Evolutionary conservation across 148 eudicot genomes (phyloP).

Genomic region (Limonium bicolor): DNA sequence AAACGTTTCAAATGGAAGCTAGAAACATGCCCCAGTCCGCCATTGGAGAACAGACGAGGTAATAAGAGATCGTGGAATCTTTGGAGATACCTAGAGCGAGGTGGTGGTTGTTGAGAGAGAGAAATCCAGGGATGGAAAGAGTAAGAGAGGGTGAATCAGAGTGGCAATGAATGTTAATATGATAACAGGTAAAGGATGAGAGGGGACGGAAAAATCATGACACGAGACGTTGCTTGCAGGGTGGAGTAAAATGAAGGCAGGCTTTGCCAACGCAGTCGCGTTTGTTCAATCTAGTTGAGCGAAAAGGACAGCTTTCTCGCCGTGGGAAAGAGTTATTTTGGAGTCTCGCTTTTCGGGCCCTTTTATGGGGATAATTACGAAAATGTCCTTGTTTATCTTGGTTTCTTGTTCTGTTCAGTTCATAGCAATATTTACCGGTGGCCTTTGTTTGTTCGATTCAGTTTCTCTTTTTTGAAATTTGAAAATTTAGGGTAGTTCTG

Average conservation of each 20-base stretch:
- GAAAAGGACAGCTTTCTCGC: no score
- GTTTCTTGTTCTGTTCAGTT: no score
- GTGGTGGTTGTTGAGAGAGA: not conserved
- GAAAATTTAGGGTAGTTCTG: no score
- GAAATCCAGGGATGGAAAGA: no score
- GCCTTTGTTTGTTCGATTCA: no score
- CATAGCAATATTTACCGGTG: no score
- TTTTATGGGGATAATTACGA: conserved; percentile 1
- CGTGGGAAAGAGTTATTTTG: no score
- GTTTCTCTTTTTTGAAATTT: no score
- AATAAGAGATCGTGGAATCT: not conserved
- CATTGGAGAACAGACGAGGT: conserved; percentile 2
- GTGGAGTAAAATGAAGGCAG: conserved; percentile 8
- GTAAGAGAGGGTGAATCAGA: conserved; percentile 1
- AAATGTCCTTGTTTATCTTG: not conserved
- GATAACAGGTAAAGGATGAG: conserved; percentile 12
- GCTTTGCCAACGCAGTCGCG: not conserved
- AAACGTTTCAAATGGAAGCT: not conserved
- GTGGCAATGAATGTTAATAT: conserved; percentile 4
- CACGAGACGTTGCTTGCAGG: conserved; percentile 14
- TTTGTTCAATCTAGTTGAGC: not conserved
- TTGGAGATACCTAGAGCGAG: not conserved
- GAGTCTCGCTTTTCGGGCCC: not conserved
- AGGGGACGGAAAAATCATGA: conserved; percentile 1
- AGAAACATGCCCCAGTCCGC: not conserved